Evolutionary conservation across 176 grass and related monocot genomes (phyloP).

Genomic region (Phragmites australis): DNA sequence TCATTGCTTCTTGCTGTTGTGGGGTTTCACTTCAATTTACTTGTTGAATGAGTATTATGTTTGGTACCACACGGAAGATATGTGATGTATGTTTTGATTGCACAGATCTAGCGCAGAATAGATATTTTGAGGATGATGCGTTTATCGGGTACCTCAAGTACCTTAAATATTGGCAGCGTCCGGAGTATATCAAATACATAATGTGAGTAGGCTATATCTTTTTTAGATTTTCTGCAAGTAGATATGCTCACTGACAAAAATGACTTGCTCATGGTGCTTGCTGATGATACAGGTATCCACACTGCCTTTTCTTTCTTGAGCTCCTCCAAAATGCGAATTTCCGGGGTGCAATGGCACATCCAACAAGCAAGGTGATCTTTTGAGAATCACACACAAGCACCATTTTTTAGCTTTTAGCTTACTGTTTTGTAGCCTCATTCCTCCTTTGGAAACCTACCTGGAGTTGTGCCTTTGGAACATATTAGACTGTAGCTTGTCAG

Average conservation of each 20-base stretch:
- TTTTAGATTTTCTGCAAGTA: background rate
- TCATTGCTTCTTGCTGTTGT: background rate
- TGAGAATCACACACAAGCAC: background rate
- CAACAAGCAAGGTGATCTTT: conserved; percentile 80
- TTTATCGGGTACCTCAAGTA: conserved; percentile 96
- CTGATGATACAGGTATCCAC: conserved; percentile 69
- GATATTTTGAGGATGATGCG: conserved; percentile 93
- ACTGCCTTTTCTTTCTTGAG: conserved; percentile 98
- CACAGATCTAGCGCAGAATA: conserved; percentile 93
- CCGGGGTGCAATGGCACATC: conserved; percentile 92
- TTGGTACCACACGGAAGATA: background rate
- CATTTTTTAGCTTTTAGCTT: background rate
- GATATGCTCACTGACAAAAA: background rate
- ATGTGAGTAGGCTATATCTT: conserved; percentile 56
- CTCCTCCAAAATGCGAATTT: conserved; percentile 98
- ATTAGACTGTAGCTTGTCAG: conserved; percentile 14
- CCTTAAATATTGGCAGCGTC: conserved; percentile 85
- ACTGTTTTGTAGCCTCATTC: background rate
- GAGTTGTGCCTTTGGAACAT: background rate
- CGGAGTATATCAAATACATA: conserved; percentile 94
- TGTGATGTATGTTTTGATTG: conserved; percentile 19
- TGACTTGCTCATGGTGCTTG: background rate
- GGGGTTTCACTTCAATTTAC: background rate
- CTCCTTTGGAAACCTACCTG: background rate
- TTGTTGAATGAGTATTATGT: background rate